Evolutionary conservation across 768 basidiomycete genomes (phyloP).

Genomic region (Candolleomyces efflorescens): DNA sequence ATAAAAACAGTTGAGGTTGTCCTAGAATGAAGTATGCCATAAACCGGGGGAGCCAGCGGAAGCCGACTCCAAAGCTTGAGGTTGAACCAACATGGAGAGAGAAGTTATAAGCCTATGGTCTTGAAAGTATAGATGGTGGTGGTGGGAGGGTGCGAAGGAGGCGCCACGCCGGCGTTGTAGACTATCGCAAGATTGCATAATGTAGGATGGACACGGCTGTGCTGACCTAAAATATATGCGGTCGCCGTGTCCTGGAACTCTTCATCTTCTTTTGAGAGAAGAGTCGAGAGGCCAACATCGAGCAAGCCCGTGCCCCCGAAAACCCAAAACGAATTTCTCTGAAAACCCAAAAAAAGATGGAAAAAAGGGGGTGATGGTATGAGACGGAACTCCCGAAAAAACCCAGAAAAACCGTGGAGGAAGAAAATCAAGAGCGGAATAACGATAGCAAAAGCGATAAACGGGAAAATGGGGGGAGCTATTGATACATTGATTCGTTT

Average conservation of each 20-base stretch:
- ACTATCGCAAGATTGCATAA: not conserved
- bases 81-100: not conserved
- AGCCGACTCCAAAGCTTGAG: not conserved
- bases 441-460: constrained; percentile 9
- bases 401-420: not conserved
- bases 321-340: not conserved
- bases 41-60: constrained; percentile 1
- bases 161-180: not conserved
- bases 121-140: not conserved
- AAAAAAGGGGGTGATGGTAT: not conserved
- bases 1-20: constrained; percentile 3
- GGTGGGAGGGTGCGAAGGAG: not conserved
- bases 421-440: not conserved
- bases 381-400: constrained; percentile 5
- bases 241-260: not conserved
- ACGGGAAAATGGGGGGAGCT: constrained; percentile 5
- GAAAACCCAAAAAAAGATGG: constrained; percentile 1
- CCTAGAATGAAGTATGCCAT: constrained; percentile 1
- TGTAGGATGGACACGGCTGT: not conserved
- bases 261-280: not conserved
- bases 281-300: constrained; percentile 1
- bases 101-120: not conserved
- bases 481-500: constrained; percentile 11
- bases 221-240: constrained; percentile 12
- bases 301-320: not conserved